Percentiles rank a stretch among this genome's conserved stretches.
Conservation (phyloP, 169 alveolate genomes). For the Perkinsus chesapeaki region DNA sequence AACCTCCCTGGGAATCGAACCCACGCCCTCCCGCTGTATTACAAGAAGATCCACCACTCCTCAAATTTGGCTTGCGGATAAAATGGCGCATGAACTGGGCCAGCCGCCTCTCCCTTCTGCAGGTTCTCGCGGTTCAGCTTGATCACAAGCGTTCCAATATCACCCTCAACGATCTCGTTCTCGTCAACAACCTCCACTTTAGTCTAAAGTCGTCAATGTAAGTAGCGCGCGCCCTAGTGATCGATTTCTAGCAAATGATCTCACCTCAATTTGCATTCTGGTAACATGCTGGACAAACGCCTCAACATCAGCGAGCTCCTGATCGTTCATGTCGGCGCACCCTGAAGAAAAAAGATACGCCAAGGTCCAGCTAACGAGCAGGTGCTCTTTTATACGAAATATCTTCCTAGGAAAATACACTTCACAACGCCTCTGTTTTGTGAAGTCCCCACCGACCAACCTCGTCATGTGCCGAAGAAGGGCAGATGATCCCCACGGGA, state of each 20-base stretch:
- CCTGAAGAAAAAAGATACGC: neutral
- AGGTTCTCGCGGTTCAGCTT: constrained; percentile 59
- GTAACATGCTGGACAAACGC: neutral
- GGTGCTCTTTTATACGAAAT: neutral
- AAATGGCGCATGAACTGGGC: constrained; percentile 78
- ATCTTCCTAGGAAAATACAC: neutral
- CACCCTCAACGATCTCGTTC: constrained; percentile 71
- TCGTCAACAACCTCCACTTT: constrained; percentile 27
- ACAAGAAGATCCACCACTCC: constrained; percentile 72
- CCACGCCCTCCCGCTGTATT: neutral
- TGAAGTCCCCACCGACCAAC: too few species aligned
- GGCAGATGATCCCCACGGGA: too few species aligned
- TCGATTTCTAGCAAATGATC: neutral
- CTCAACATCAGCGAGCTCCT: neutral
- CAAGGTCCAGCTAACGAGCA: neutral
- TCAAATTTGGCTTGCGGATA: constrained; percentile 73
- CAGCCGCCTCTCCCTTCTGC: constrained; percentile 60
- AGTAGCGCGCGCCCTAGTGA: neutral
- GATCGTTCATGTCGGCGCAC: neutral
- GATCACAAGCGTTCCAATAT: constrained; percentile 66
- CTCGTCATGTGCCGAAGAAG: too few species aligned
- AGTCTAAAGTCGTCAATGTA: neutral
- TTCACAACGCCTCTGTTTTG: too few species aligned
- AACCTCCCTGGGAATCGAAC: neutral
- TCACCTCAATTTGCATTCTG: neutral